Percentiles rank a stretch among this genome's conserved stretches.
These are phyloP conservation scores for Corylus avellana DNA, from an alignment of 306 rosid species.

Conservation along the genomic window DNA sequence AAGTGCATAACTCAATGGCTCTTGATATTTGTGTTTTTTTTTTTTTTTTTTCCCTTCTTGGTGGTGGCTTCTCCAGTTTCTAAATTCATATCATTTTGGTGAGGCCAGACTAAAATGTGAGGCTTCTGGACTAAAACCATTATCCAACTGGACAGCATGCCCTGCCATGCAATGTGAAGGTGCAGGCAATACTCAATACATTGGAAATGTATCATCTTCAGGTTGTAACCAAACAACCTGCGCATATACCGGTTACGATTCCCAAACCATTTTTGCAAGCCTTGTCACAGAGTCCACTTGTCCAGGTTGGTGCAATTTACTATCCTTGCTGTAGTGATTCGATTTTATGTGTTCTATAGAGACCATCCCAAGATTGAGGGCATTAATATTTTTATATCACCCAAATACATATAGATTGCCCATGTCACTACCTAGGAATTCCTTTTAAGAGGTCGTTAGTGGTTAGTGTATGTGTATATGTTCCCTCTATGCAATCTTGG, in stretches of 20 bases:
- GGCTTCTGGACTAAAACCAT: conserved; percentile 47
- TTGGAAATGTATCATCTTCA: conserved; percentile 43
- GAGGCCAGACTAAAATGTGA: conserved; percentile 58
- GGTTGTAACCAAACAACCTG: conserved; percentile 53
- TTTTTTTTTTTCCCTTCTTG: background rate
- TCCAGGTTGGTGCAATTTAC: conserved; percentile 49
- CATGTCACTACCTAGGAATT: background rate
- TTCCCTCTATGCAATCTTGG: background rate
- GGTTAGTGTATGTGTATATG: background rate
- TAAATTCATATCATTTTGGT: background rate
- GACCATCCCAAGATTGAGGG: background rate
- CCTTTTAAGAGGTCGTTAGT: background rate
- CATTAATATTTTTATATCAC: background rate
- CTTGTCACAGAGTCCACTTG: conserved; percentile 44
- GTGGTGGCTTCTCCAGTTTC: background rate
- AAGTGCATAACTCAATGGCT: conserved; percentile 22
- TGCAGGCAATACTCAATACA: conserved; percentile 7
- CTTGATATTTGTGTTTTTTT: background rate
- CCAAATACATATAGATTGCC: background rate
- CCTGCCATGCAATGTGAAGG: conserved; percentile 49
- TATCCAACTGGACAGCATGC: conserved; percentile 47
- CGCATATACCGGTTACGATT: conserved; percentile 62
- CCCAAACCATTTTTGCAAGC: conserved; percentile 33
- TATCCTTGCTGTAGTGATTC: background rate
- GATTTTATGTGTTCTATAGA: background rate